Conservation (phyloP, 495 filamentous ascomycete species). For the Ascodesmis nigricans region DNA sequence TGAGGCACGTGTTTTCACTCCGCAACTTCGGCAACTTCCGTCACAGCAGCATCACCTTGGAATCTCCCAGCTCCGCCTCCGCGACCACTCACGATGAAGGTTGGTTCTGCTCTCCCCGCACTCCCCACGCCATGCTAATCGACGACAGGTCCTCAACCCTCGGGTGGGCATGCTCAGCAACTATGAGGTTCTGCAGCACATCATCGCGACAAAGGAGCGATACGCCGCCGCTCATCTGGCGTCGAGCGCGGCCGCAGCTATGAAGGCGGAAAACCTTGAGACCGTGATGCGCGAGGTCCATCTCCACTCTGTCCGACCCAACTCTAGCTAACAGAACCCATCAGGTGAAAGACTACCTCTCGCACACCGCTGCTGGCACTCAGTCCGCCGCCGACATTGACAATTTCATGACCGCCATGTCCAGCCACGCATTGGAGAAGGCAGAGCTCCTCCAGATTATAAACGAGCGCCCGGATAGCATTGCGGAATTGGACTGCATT, state of each 20-base stretch:
- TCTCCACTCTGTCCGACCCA: not conserved
- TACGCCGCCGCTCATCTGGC: slow-evolving; percentile 16
- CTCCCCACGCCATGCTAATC: too few relatives aligned
- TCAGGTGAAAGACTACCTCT: slow-evolving; percentile 20
- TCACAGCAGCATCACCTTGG: too few relatives aligned
- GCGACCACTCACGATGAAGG: too few relatives aligned
- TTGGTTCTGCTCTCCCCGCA: too few relatives aligned
- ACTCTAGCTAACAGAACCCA: too few relatives aligned
- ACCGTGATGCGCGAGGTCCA: slow-evolving; percentile 26
- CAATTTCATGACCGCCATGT: slow-evolving; percentile 10
- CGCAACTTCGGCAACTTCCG: too few relatives aligned
- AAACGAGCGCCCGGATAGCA: slow-evolving; percentile 29
- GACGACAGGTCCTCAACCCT: slow-evolving; percentile 44
- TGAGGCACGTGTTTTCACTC: too few relatives aligned
- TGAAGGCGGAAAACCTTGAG: slow-evolving; percentile 27
- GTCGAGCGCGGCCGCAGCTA: slow-evolving; percentile 12
- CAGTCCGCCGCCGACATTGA: slow-evolving; percentile 12
- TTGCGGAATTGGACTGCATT: slow-evolving; percentile 26
- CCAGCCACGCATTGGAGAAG: slow-evolving; percentile 24
- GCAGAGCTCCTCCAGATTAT: slow-evolving; percentile 42
- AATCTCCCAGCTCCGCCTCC: too few relatives aligned
- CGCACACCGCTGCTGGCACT: slow-evolving; percentile 13
- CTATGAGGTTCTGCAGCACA: slow-evolving; percentile 39
- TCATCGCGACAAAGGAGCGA: slow-evolving; percentile 25
- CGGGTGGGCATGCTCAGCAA: slow-evolving; percentile 42